phyloP scores from a whole-genome alignment of 345 rosid genomes.

The Limnanthes douglasii region DNA sequence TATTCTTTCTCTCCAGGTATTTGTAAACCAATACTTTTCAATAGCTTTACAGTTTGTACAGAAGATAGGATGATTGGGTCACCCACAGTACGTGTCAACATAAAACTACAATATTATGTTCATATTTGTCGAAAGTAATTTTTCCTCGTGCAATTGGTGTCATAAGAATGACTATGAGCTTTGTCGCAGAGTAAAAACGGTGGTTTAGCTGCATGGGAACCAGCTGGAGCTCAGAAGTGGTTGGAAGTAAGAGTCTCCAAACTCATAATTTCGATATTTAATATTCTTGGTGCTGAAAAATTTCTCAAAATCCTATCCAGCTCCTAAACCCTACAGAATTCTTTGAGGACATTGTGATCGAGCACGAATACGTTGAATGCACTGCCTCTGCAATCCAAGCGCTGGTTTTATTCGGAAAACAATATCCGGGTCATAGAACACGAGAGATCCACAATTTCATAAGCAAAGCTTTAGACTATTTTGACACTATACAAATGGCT shows the following conservation, averaged over 20 bases:
- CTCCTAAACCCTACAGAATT: conserved; percentile 31
- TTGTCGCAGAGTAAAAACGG: conserved; percentile 17
- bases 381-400: conserved; percentile 28
- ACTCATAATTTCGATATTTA: background rate
- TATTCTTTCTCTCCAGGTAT: conserved; percentile 48
- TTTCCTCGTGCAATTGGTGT: too few relatives aligned
- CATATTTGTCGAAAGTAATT: too few relatives aligned
- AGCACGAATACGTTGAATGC: conserved; percentile 39
- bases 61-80: too few relatives aligned
- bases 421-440: conserved; percentile 20
- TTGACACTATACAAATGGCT: conserved; percentile 19
- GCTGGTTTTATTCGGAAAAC: conserved; percentile 22
- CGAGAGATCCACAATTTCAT: conserved; percentile 20
- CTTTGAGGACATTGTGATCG: conserved; percentile 27
- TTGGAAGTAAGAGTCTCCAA: conserved; percentile 14
- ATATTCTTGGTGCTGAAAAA: background rate
- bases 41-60: too few relatives aligned
- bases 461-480: conserved; percentile 12
- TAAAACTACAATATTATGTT: too few relatives aligned
- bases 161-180: too few relatives aligned
- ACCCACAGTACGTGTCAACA: too few relatives aligned
- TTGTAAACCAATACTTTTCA: too few relatives aligned
- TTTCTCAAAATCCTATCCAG: conserved; percentile 11
- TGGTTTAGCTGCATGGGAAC: conserved; percentile 23
- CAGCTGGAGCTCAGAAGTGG: conserved; percentile 16